Evolutionary conservation across 352 stramenopile species (phyloP), one percentile per base, ranked within the genome.

Genomic region (Globisporangium okanoganense): DNA sequence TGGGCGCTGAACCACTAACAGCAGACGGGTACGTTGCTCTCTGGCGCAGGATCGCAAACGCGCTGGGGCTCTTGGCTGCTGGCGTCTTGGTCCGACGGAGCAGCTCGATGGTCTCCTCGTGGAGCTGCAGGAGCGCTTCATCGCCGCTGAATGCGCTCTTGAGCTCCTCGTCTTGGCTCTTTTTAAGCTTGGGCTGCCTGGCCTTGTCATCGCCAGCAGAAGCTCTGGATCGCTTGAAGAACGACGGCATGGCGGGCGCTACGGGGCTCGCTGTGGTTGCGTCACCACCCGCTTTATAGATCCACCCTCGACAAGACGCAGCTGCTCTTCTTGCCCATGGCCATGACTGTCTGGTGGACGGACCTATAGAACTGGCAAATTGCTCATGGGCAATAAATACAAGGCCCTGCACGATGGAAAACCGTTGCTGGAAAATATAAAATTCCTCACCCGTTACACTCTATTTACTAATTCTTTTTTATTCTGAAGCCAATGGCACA

Each of bases 31-130:
- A 13, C 25, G 58, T 22, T 36, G 41, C 6, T 45, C 64, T 29
- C 57, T 65, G 64, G 43, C 27, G 58, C 31, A 38, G 55, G 6
- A 50, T 35, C 16, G 10, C 31, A 5, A 14, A 65, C 2, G 70
- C 20, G 47, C 66, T 76, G n/a, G 60, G 40, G 36, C 16, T 71
- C 59, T 65, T 76, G 24, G 69, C n/a, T 2, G 36, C 6, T 7
- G 78, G 69, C 0, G 68, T 85, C 55, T 86, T 86, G 9, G 90
- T 70, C 16, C 82, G 72, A 22, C 76, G 58, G 48, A 92, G 66
- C 5, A 92, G 66, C 64, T 82, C 69, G 0, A 72, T 33, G 0
- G 83, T 92, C 64, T 90, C 83, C 0, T 70, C 71, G 40, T 89
- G 70, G 16, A 92, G 65, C 54, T 86, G 77, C n/a, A 79, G 54